Base-by-base conservation (phyloP, 352 stramenopile genomes). In the Globisporangium paddicum region DNA sequence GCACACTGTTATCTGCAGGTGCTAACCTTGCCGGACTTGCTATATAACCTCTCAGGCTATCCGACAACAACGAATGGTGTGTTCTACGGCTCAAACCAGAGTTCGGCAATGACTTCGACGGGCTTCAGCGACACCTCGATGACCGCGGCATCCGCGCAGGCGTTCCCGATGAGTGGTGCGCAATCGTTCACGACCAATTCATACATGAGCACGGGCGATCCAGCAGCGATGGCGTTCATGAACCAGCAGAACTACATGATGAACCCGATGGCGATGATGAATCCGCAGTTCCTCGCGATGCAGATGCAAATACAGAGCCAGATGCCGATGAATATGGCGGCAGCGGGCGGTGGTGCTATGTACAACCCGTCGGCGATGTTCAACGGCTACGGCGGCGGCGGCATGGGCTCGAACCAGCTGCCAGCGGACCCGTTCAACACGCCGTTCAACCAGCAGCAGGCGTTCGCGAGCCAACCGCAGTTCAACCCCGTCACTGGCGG, bases 401-500 rank as follows among this genome's bases (percentile, higher is more conserved):
- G 48, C 25, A 74, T 72, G 61, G 65, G 32, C 53, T 52, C 42
- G 52, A 87, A 64, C 49, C 80, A 77, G 21, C 67, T 90, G 7
- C 74, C 71, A 6, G 67, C 71, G 32, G 77, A 92, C 56, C 78
- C 82, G 28, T 90, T 90, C 66, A 89, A 90, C 54, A 67, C 78
- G 0, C 79, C 78, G 41, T 85, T 77, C 38, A 54, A 54, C 62
- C 64, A 61, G 62, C 66, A 16, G 47, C 66, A 16, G 49, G 67
- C 68, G 8, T 89, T 87, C 50, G 51, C 71, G 1, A 68, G 11
- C 1, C 64, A 68, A 18, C n/a, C 55, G 7, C 46, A 42, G n/a
- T 55, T 65, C n/a, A 68, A 68, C 37, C 58, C 58, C 3, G 48
- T 59, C 40, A 42, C 54, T 13, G 21, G 47, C 13, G 51, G 45